phyloP scores from a whole-genome alignment of 805 yeast species.

The Yarrowia sp. region DNA sequence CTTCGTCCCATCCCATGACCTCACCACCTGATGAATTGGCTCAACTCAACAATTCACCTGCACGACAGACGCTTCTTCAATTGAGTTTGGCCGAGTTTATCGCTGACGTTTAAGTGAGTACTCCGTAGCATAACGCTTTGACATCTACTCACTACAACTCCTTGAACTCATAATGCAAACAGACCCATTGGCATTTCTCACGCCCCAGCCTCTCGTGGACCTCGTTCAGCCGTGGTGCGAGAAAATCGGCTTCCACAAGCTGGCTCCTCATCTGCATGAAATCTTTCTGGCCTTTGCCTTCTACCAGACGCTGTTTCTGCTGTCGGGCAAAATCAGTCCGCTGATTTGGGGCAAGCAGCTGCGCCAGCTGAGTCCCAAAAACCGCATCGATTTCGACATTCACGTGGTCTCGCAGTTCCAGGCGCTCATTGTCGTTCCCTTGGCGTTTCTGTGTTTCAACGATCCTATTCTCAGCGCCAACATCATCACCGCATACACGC shows the following conservation, averaged over 20 bases:
- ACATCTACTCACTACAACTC: not conserved
- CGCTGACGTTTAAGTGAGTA: not conserved
- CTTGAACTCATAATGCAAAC: conserved; percentile 10
- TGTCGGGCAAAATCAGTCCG: conserved; percentile 62
- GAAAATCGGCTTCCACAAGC: conserved; percentile 44
- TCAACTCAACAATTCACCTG: conserved; percentile 13
- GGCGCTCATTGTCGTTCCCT: conserved; percentile 61
- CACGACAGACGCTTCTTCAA: conserved; percentile 9
- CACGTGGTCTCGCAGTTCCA: conserved; percentile 91
- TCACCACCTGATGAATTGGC: not conserved
- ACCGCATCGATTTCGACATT: conserved; percentile 80
- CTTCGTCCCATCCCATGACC: not conserved
- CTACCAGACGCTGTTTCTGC: conserved; percentile 62
- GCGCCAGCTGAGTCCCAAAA: conserved; percentile 54
- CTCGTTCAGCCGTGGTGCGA: conserved; percentile 34
- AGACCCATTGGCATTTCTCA: conserved; percentile 42
- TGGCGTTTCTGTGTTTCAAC: conserved; percentile 31
- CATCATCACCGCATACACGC: conserved; percentile 71
- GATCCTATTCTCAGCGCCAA: conserved; percentile 55
- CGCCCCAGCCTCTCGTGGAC: conserved; percentile 31
- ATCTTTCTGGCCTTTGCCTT: conserved; percentile 63
- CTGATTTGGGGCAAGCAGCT: conserved; percentile 58
- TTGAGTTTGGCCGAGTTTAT: conserved; percentile 20
- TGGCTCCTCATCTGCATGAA: conserved; percentile 66
- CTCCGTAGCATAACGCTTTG: not conserved